Percentiles rank a stretch among this genome's conserved stretches.
Conservation (phyloP, 176 grass and related monocot genomes). For the Themeda triandra region DNA sequence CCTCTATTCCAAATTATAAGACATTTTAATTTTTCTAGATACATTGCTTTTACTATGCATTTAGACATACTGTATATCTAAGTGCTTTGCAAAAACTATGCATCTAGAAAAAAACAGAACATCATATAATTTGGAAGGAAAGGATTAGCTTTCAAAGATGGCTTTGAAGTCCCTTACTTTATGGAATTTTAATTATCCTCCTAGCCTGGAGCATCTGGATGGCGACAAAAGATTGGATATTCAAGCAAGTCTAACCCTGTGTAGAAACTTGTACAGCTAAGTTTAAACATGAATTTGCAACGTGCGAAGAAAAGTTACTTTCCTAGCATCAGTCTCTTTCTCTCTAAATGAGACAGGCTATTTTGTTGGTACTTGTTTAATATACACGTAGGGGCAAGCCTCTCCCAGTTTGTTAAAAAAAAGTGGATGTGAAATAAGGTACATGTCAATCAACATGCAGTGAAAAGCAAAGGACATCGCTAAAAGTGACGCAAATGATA, state of each 20-base stretch:
- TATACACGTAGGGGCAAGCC: neutral
- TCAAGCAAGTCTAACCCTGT: neutral
- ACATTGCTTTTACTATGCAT: no score
- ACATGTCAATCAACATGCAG: neutral
- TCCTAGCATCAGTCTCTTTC: neutral
- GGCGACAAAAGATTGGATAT: neutral
- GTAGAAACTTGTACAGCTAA: neutral
- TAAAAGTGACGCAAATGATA: neutral
- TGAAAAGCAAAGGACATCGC: neutral
- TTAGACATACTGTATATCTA: no score
- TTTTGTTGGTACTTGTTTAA: neutral
- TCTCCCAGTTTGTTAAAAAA: neutral
- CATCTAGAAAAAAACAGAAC: no score
- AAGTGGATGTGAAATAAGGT: slow-evolving; percentile 5
- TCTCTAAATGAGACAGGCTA: neutral
- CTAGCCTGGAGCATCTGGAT: neutral
- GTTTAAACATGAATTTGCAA: neutral
- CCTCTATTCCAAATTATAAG: no score
- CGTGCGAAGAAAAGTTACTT: neutral
- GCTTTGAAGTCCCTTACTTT: neutral
- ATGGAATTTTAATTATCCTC: neutral
- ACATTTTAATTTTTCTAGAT: no score
- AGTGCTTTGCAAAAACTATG: no score
- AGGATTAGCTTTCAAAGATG: no score
- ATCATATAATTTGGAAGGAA: no score